Conservation (phyloP, 495 filamentous ascomycete genomes). For the Mytilinidion resinicola region DNA sequence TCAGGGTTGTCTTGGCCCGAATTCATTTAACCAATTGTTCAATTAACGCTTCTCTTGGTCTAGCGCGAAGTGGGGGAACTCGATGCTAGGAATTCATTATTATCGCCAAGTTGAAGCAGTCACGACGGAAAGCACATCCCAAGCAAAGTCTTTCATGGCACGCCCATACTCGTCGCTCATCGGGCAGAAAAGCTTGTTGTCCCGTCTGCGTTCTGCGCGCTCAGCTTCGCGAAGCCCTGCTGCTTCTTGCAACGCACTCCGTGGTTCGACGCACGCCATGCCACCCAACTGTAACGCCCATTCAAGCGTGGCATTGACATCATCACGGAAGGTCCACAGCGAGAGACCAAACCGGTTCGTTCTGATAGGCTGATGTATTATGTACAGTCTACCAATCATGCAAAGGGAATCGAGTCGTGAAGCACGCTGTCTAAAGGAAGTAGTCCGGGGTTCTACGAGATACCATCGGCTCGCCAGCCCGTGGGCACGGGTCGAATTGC, state of each 20-base stretch:
- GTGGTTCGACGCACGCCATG: background rate
- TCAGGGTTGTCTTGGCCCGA: too few species aligned
- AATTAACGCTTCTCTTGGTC: background rate
- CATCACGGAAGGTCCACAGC: background rate
- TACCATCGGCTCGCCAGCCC: slow-evolving; percentile 97
- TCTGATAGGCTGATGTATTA: slow-evolving; percentile 11
- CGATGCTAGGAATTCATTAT: too few species aligned
- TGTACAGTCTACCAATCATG: slow-evolving; percentile 16
- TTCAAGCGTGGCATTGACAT: too few species aligned
- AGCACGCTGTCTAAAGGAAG: slow-evolving; percentile 67
- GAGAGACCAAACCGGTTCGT: background rate
- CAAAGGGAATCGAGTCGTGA: slow-evolving; percentile 7
- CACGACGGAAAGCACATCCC: too few species aligned
- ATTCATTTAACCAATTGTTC: too few species aligned
- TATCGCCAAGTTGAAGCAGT: too few species aligned
- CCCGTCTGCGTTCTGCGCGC: too few species aligned
- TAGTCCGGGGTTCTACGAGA: slow-evolving; percentile 95
- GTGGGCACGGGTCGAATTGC: slow-evolving; percentile 97
- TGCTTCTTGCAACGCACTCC: background rate
- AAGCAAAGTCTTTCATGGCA: too few species aligned
- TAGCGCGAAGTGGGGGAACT: too few species aligned
- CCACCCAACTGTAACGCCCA: background rate
- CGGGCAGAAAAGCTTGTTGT: too few species aligned
- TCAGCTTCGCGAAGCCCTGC: too few species aligned
- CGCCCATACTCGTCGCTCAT: too few species aligned